Evolutionary conservation across 345 rosid species (phyloP).

Genomic region (Draba incana): DNA sequence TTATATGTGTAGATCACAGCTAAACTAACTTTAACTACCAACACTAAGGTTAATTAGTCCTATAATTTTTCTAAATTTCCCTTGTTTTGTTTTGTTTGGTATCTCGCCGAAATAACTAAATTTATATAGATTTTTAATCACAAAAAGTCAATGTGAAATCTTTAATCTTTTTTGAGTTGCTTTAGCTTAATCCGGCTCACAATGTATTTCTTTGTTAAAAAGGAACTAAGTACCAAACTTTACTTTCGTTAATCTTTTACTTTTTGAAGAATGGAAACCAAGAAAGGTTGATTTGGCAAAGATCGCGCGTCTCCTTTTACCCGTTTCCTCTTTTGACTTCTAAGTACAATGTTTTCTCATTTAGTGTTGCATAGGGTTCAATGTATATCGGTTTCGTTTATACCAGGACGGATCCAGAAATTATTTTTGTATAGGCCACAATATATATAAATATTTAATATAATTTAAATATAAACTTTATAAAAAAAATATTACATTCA

Average conservation of each 20-base stretch:
- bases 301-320: conserved; percentile 31
- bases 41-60: background rate
- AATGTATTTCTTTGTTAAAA: conserved; percentile 15
- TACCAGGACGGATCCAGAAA: too few relatives aligned
- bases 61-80: background rate
- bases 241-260: conserved; percentile 7
- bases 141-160: conserved; percentile 31
- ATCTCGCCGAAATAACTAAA: background rate
- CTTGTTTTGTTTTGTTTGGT: conserved; percentile 6
- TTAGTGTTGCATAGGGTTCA: conserved; percentile 17
- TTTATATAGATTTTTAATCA: background rate
- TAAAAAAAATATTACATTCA: too few relatives aligned
- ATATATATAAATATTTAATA: too few relatives aligned
- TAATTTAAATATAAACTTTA: too few relatives aligned
- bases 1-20: conserved; percentile 5
- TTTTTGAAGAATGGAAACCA: conserved; percentile 3
- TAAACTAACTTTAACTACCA: background rate
- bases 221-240: conserved; percentile 7
- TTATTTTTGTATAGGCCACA: too few relatives aligned
- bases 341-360: conserved; percentile 28
- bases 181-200: conserved; percentile 25
- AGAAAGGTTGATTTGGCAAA: conserved; percentile 29
- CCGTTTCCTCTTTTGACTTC: conserved; percentile 30
- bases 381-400: conserved; percentile 21
- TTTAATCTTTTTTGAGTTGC: background rate